Evolutionary conservation across 2,329 filamentous ascomycete genomes (phyloP).

Genomic region (Aspergillus sp.): DNA sequence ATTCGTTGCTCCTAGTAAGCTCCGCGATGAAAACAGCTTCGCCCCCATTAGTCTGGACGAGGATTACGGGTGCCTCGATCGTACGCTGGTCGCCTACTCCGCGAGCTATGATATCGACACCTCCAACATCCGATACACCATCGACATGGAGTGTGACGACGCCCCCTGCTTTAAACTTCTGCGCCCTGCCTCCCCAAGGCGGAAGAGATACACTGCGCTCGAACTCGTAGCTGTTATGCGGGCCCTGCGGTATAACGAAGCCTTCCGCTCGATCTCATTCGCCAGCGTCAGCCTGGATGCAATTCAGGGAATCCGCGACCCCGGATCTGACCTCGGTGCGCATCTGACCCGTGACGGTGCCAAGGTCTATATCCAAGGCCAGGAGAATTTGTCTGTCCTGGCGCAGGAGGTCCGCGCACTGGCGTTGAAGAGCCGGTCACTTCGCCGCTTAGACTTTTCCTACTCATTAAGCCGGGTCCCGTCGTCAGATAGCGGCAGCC

Average conservation of each 20-base stretch:
- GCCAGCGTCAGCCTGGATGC: constrained; percentile 54
- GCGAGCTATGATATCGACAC: constrained; percentile 59
- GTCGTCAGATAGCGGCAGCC: constrained; percentile 38
- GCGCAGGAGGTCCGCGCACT: constrained; percentile 61
- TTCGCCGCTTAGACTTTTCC: constrained; percentile 57
- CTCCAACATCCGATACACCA: constrained; percentile 55
- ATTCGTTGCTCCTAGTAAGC: constrained; percentile 49
- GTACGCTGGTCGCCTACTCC: constrained; percentile 60
- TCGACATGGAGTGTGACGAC: constrained; percentile 55
- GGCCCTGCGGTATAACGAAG: constrained; percentile 61
- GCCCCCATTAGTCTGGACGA: constrained; percentile 42
- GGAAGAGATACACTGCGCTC: constrained; percentile 47
- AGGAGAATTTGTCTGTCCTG: constrained; percentile 49
- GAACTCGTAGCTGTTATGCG: constrained; percentile 64
- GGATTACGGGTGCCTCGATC: constrained; percentile 56
- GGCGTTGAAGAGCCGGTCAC: constrained; percentile 54
- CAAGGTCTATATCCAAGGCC: constrained; percentile 43
- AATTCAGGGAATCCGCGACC: constrained; percentile 54
- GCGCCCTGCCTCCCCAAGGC: constrained; percentile 41
- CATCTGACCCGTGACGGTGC: constrained; percentile 51
- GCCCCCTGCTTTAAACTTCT: constrained; percentile 57
- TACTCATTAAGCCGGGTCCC: constrained; percentile 50
- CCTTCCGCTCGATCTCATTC: constrained; percentile 59
- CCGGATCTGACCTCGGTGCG: constrained; percentile 55
- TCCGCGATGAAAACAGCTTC: constrained; percentile 42